Conservation (phyloP, 352 stramenopile genomes). For the Phytophthora europaea region DNA sequence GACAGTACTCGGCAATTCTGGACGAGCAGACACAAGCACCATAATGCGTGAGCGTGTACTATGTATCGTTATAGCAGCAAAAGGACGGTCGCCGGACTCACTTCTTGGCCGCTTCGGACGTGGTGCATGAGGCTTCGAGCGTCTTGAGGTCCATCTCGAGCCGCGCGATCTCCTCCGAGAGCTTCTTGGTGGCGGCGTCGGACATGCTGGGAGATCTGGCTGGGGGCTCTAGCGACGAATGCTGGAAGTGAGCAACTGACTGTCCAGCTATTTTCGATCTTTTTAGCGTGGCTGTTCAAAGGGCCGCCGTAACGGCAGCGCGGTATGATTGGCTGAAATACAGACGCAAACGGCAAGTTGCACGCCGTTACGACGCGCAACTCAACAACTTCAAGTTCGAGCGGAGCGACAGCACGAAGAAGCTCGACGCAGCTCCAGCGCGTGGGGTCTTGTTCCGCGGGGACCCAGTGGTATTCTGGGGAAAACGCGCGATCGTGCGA, state of each 20-base stretch:
- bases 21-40: not conserved
- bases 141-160: conserved; percentile 86
- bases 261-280: conserved; percentile 2
- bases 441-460: not conserved
- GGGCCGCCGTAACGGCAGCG: not conserved
- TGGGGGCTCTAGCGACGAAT: not conserved
- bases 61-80: not conserved
- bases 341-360: not conserved
- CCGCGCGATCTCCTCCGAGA: conserved; percentile 80
- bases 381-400: not conserved
- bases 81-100: conserved; percentile 30
- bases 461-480: not conserved
- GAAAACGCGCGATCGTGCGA: not conserved
- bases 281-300: conserved; percentile 1
- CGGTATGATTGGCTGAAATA: not conserved
- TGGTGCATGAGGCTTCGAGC: conserved; percentile 80
- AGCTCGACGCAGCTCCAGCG: not conserved
- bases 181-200: conserved; percentile 82
- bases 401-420: no score
- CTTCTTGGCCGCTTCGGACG: conserved; percentile 85
- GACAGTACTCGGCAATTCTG: conserved; percentile 81
- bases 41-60: not conserved
- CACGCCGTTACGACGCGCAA: not conserved
- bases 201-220: conserved; percentile 38
- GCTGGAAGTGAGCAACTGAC: not conserved